Base-by-base conservation (phyloP, 2,329 filamentous ascomycete species). In the Amauroascus niger region DNA sequence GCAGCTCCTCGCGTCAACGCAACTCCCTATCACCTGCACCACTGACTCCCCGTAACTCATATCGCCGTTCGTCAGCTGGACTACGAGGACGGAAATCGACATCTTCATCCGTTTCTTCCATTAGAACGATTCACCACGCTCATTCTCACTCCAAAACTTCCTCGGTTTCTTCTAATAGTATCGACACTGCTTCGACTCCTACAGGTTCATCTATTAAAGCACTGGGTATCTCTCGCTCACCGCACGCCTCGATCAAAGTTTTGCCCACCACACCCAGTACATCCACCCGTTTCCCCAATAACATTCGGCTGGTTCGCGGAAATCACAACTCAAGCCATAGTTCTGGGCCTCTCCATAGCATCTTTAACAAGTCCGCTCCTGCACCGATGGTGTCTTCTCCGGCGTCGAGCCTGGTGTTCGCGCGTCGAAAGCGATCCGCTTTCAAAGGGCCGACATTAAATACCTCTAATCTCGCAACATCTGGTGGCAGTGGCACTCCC, bases 111-210 rank as follows among this genome's bases (percentile, higher is more conserved):
- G 83, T 98, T 14, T 96, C 89, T 0, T 95, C 89, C 0, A 84
- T 98, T 54, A 84, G 93, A 55, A 94, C 87, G 43, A 88, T 97
- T 65, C 89, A 91, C 63, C 87, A 90, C 60, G 85, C 88, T 51
- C 87, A 93, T 66, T 84, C 85, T 1, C 91, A 96, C 67, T 95
- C 89, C 20, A 97, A 97, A 70, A 89, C 93, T 0, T 95, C 88
- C 0, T 96, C 89, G 0, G 93, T 89, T 0, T 95, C 89, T 41
- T 95, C 86, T 4, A 86, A 84, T 56, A 84, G 82, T 20, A 84
- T 85, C 0, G 82, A 85, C 3, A 83, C 84, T 0, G 81, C 81
- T 2, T 76, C 79, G 3, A 79, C 83, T 16, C 85, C 85, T 33
- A 85, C 83, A 63, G 84, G 80, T 14, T 82, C 80, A 1, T 73